Evolutionary conservation across 2,329 filamentous ascomycete genomes (phyloP).

Genomic region (Ceratocystis ficicola): DNA sequence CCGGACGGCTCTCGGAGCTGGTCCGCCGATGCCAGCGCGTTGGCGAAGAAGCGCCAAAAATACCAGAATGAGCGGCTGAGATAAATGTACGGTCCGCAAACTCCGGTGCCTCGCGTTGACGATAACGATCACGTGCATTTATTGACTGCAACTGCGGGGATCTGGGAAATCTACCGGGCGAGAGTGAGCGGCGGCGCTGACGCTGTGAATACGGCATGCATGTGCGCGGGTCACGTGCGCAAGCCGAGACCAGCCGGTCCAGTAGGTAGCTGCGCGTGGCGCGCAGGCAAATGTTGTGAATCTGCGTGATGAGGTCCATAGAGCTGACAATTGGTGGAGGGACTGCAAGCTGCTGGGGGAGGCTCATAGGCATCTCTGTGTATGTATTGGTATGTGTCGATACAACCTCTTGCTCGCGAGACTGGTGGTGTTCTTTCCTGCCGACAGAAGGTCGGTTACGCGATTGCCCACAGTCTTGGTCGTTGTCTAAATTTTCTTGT

Average conservation of each 20-base stretch:
- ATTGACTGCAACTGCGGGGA: background rate
- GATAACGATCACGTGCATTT: background rate
- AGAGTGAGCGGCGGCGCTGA: slow-evolving; percentile 14
- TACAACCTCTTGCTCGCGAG: background rate
- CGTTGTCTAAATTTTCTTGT: background rate
- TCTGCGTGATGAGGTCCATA: slow-evolving; percentile 14
- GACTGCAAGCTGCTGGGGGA: slow-evolving; percentile 1
- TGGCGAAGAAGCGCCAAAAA: background rate
- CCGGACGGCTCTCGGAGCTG: slow-evolving; percentile 2
- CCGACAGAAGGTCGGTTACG: background rate
- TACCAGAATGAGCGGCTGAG: background rate
- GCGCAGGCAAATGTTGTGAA: slow-evolving; percentile 25
- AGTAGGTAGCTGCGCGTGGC: slow-evolving; percentile 25
- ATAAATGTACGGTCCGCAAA: background rate
- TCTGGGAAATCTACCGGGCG: background rate
- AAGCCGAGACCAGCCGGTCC: slow-evolving; percentile 23
- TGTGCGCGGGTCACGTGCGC: slow-evolving; percentile 22
- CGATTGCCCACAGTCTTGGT: background rate
- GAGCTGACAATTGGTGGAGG: background rate
- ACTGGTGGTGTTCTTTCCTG: no score
- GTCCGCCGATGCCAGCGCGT: background rate
- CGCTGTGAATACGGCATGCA: slow-evolving; percentile 8
- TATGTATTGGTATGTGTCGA: background rate
- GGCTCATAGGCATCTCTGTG: background rate
- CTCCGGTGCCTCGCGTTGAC: slow-evolving; percentile 5